Base-by-base conservation (phyloP, 805 yeast species). In the Candida gorgasii region DNA sequence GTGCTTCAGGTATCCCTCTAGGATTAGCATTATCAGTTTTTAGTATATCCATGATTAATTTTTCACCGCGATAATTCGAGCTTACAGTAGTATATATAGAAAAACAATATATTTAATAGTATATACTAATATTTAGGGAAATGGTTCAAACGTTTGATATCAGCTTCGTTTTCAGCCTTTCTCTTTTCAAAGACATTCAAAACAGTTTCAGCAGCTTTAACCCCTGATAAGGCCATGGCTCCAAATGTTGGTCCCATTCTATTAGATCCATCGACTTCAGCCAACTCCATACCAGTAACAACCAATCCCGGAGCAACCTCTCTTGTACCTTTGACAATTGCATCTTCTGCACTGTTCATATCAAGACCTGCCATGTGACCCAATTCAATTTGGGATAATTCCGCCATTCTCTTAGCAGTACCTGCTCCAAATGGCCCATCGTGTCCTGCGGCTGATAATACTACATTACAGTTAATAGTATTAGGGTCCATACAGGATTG, bases 1-100 rank as follows among this genome's bases (percentile, higher is more conserved):
- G 96, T 1, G 99, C 99, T 58, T 87, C 86, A 5, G 99, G 99
- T 44, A 93, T 93, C 3, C 99, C 99, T 50, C 98, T 77, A 8
- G 97, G 93, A 57, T 93, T 93, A 17, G 81, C 67, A 38, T 79
- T 74, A 2, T 41, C 40, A 15, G 44, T 41, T 15, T 48, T 48
- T 45, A 48, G 48, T 48, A 48, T 36, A 24, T 48, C 51, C 51
- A 48, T 43, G 18, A 8, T 33, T n/a, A 18, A 22, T n/a, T 11
- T 31, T 18, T 24, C 28, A 24, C 28, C 28, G 28, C 24, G 24
- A 20, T n/a, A n/a, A n/a, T n/a, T n/a, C n/a, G n/a, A n/a, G n/a
- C n/a, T n/a, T n/a, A n/a, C n/a, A n/a, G n/a, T n/a, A n/a, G n/a
- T n/a, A n/a, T n/a, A n/a, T n/a, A n/a, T n/a, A n/a, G n/a, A n/a